Conservation (phyloP, 371 early-diverging fungal species). For the Mucor sp. region DNA sequence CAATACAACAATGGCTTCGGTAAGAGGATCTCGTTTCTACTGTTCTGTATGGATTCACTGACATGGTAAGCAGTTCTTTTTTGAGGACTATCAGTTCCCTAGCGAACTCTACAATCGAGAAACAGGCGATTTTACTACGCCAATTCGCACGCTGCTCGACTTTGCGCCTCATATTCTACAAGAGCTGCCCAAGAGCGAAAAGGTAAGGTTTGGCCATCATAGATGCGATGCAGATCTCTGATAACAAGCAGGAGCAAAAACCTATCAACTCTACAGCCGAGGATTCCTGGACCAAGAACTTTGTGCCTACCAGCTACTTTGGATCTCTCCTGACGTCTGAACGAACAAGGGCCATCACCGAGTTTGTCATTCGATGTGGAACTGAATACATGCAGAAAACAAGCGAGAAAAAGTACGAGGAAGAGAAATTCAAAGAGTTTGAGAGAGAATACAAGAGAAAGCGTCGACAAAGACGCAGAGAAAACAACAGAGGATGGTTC, state of each 20-base stretch:
- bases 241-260: constrained; percentile 19
- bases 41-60: neutral
- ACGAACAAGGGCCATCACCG: constrained; percentile 10
- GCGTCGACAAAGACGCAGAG: neutral
- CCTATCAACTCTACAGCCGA: constrained; percentile 22
- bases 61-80: constrained; percentile 37
- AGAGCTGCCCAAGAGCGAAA: constrained; percentile 44
- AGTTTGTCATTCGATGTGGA: constrained; percentile 26
- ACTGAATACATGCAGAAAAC: constrained; percentile 24
- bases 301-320: constrained; percentile 9
- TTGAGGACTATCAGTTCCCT: constrained; percentile 61
- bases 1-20: constrained; percentile 7
- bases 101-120: constrained; percentile 53
- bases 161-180: constrained; percentile 60
- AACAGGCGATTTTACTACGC: constrained; percentile 52
- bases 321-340: constrained; percentile 12
- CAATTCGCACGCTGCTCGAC: constrained; percentile 53
- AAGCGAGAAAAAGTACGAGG: constrained; percentile 8
- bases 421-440: neutral
- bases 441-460: neutral
- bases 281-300: constrained; percentile 29
- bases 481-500: constrained; percentile 4
- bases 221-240: neutral
- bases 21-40: neutral
- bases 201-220: constrained; percentile 15